Base-by-base conservation (phyloP, 371 early-diverging fungal species). In the Mucor plumbeus region DNA sequence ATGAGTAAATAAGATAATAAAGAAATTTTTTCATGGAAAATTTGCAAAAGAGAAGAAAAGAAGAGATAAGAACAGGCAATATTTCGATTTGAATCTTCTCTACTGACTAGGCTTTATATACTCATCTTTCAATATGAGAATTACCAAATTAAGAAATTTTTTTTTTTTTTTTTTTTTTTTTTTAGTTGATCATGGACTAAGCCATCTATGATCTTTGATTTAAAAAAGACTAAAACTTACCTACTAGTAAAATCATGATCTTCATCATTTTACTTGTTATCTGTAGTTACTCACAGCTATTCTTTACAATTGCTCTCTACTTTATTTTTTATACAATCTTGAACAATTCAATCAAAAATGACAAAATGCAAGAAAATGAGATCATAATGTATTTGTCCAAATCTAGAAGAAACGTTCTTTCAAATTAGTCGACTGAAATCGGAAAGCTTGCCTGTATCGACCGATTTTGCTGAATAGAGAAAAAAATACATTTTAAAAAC, bases 351-450 rank as follows among this genome's bases (percentile, higher is more conserved):
- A 26, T 21, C 26, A 50, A 50, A 50, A 17, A 50, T 26, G 50
- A 50, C 26, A 21, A 50, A 50, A 50, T 50, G 50, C 50, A 21
- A 26, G 1, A 50, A 50, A 19, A 48, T 48, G 50, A 26, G 50
- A 50, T 50, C 50, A 21, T 50, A 10, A 50, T 19, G 50, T 19
- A 26, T 50, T 50, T 26, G 17, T 50, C 61, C 50, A 34, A 61
- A 61, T 48, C 19, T 48, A 50, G 41, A 36, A 61, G 19, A 9
- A 10, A 41, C 61, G 61, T 38, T 48, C 19, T 61, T 61, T 61
- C 36, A 61, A 61, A 36, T 48, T 6, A 10, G 4, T 48, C 35
- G 15, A 17, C 21, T 35, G 35, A 38, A 61, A 61, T 61, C 61
- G 61, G 43, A 19, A 17, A 35, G 33, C 38, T 61, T 21, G 47